phyloP scores from a whole-genome alignment of 176 grass and related monocot genomes.

The Eremochloa ophiuroides region DNA sequence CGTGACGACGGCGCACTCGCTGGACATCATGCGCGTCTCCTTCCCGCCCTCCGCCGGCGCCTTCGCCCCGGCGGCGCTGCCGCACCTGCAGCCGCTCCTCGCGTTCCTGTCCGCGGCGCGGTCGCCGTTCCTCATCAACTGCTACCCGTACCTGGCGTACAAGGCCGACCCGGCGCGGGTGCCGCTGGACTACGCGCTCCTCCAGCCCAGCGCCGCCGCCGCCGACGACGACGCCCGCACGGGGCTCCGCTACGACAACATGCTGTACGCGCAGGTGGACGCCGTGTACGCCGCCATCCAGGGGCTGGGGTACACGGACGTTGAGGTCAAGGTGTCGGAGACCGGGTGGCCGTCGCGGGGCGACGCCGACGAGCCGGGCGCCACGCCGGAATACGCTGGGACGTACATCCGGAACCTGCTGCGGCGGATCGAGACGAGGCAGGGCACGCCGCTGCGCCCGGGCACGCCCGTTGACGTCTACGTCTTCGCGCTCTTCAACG shows the following conservation, averaged over 20 bases:
- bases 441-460: conserved; percentile 72
- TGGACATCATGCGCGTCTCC: conserved; percentile 58
- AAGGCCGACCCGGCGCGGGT: conserved; percentile 46
- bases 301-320: conserved; percentile 51
- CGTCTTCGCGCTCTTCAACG: conserved; percentile 82
- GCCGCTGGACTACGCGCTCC: conserved; percentile 63
- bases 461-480: conserved; percentile 62
- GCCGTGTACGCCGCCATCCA: conserved; percentile 74
- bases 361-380: conserved; percentile 58
- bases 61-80: conserved; percentile 23
- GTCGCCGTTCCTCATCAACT: conserved; percentile 70
- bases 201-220: conserved; percentile 46
- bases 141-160: conserved; percentile 80
- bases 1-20: conserved; percentile 62
- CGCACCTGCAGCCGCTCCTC: conserved; percentile 53
- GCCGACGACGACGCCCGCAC: conserved; percentile 41
- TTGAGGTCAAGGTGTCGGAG: conserved; percentile 61
- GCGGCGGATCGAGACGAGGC: conserved; percentile 47
- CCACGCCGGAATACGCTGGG: conserved; percentile 57
- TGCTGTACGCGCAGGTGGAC: conserved; percentile 89
- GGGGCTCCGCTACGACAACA: conserved; percentile 66
- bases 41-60: conserved; percentile 67
- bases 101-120: conserved; percentile 45
- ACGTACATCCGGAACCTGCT: conserved; percentile 66
- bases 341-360: conserved; percentile 83